Evolutionary conservation across 2,329 filamentous ascomycete species (phyloP), one percentile per base, ranked within the genome.

Genomic region (Neophaeococcomyces aloes): DNA sequence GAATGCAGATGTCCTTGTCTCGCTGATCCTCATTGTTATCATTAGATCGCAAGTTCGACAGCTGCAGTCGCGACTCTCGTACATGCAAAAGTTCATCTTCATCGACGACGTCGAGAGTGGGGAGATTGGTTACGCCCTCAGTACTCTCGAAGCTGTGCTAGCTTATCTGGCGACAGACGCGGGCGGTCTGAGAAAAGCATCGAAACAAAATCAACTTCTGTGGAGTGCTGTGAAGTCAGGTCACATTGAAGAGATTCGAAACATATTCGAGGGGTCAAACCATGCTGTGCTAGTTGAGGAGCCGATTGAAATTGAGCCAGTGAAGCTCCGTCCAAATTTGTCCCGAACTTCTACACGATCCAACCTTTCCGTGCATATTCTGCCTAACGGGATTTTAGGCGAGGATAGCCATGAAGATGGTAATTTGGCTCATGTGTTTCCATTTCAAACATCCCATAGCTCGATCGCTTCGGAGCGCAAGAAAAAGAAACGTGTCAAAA

Each of bases 51-150:
- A 91, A 48, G 79, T 94, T 19, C 79, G 84, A 46, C 82, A 95
- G 62, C 70, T 98, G 7, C 86, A 94, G 56, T 87, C 91, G 2
- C 77, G 89, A 15, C 68, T 98, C 36, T 72, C 83, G n/a, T 98
- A 96, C 60, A 94, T 96, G 73, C 83, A 89, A 33, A 86, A 94
- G 57, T 98, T 95, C 59, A 91, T 95, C 53, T 98, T 94, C 63
- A 88, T 94, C 39, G 91, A 96, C 55, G 91, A 98, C 64, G 87
- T 98, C 7, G 91, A 98, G 53, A 93, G 80, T 48, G 91, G 91
- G 38, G 91, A 98, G 65, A 82, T 93, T 70, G 91, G 91, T 7
- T 98, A 98, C 62, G 88, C 89, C 0, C 65, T 98, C 39, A 96
- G 89, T 62, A 98, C 91, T 0, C 86, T 96, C 48, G 91, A 98